phyloP scores from a whole-genome alignment of 176 grass and related monocot genomes.

The bread wheat (Triticum aestivum) region IWGSC_CS_RefSeq_v2.1 NC_057804.1:533852543-533853042 shows the following conservation, averaged over 20 bases:
- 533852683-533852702: conserved; percentile 6
- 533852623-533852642: conserved; percentile 20
- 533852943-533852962: not conserved
- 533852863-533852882: not conserved
- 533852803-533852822: not conserved
- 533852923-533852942: not conserved
- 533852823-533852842: conserved; percentile 5
- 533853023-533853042: conserved; percentile 6
- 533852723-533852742: not conserved
- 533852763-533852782: not conserved
- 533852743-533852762: not conserved
- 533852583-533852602: not conserved
- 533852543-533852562: conserved; percentile 50
- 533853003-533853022: conserved; percentile 25
- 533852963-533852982: not conserved
- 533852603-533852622: conserved; percentile 29
- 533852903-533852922: not conserved
- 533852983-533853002: conserved; percentile 20
- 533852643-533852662: not conserved
- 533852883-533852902: not conserved
- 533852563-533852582: conserved; percentile 27
- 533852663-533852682: not conserved
- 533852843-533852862: not conserved
- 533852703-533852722: not conserved
- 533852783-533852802: not conserved